Evolutionary conservation across 2,329 filamentous ascomycete genomes (phyloP), one percentile per base, ranked within the genome.

Genomic region (Graphilbum fragrans): DNA sequence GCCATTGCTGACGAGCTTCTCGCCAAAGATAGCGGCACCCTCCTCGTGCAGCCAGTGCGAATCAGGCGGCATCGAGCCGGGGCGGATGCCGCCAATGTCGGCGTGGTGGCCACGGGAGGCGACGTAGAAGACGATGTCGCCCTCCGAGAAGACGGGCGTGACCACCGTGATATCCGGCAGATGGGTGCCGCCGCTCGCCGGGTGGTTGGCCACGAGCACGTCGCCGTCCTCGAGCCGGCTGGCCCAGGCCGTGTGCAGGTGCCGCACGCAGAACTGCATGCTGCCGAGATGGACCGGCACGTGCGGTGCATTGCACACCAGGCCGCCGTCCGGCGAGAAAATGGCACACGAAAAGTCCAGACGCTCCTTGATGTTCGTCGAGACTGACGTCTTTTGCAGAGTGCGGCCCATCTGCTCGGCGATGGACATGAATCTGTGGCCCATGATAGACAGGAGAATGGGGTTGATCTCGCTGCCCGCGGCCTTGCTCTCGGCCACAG

Each of bases 321-420:
- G 64, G 0, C 80, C 82, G 18, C 84, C 84, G 7, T 76, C 74
- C 0, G 77, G 71, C 48, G 86, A 82, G 49, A 90, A 90, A 1
- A 90, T 66, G 19, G 84, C 84, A 48, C 84, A 90, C 3, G 82
- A 87, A 53, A 87, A 90, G 53, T 90, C 84, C 1, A 90, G 69
- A 6, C 84, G 75, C 54, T 90, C 85, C 55, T 90, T 83, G 54
- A 90, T 82, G 50, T 88, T 88, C 1, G 80, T 85, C 51, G 76
- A 82, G 40, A 88, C 80, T 53, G 78, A 82, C 0, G 82, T 87
- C 63, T 87, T 88, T 53, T 88, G 83, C 14, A 88, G 60, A 10
- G 81, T 79, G 41, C 80, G 66, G 1, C 84, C 83, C 84, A 88
- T 88, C 54, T 44, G 38, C 31, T 44, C 42, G 21, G 42, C 42